Base-by-base conservation (phyloP, 202 grass and related monocot species). In the Carex sylvatica region DNA sequence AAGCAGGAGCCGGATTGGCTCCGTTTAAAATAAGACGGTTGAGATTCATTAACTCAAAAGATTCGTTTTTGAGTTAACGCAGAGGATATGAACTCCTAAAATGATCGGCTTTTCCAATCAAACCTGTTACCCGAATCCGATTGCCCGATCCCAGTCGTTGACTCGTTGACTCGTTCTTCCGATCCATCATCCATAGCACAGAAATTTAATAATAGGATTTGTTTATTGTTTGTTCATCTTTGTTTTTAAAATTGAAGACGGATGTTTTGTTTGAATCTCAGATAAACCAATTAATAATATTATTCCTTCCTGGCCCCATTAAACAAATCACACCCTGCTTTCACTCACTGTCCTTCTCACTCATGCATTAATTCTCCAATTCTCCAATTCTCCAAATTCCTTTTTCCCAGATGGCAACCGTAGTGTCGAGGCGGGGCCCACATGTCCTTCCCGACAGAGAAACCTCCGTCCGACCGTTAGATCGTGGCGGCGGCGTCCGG, bases 341-440 rank as follows among this genome's bases (percentile, higher is more conserved):
- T 70, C 83, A 80, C 84, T 69, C 82, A 61, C 58, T 77, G 22
- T 84, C 86, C 62, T 80, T 87, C 33, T 85, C 84, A 71, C 86
- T 87, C 82, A 76, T 84, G 56, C 82, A 78, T 76, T 84, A 49
- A 84, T 77, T 16, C 72, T 38, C 33, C 33, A 4, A 35, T 28
- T 28, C 26, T 36, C 33, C 64, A 30, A 44, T 26, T 62, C 70
- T 74, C 69, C 10, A 33, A 73, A 61, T 49, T 46, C 4, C 4
- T 31, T 35, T 35, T 76, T 15, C 83, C 61, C 19, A 54, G 38
- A 85, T 85, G 84, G 44, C 77, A 15, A 75, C 74, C 40, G 74
- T 28, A 9, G 84, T 85, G 59, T 88, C 77, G 75, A 73, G 76
- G 66, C 79, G 83, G 60, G 87, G 76, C 70, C 31, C 65, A 2